A percentile compares a stretch with the other conserved stretches of the same genome.
Conservation (phyloP, 768 basidiomycete species). For the Gymnopilus junonius region DNA sequence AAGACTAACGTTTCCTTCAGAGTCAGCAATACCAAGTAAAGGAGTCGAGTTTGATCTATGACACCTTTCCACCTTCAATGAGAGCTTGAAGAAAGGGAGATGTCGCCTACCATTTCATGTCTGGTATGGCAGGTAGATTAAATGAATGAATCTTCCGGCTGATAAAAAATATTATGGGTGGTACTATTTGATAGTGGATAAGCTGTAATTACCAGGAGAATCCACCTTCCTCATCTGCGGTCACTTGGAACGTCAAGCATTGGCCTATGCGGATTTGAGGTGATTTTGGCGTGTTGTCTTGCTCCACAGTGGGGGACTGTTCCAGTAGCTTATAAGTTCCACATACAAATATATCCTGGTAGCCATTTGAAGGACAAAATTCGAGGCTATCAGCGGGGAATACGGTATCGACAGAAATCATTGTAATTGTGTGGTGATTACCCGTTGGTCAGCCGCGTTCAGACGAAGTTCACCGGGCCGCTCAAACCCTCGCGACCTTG, state of each 20-base stretch:
- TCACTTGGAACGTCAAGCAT: slow-evolving; percentile 68
- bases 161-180: not conserved
- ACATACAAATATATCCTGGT: slow-evolving; percentile 73
- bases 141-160: slow-evolving; percentile 71
- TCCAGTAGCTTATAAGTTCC: slow-evolving; percentile 88
- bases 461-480: not conserved
- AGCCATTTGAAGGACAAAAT: slow-evolving; percentile 76
- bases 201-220: slow-evolving; percentile 37
- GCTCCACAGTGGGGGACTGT: slow-evolving; percentile 15
- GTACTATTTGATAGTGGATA: not conserved
- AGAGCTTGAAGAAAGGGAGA: not conserved
- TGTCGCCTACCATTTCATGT: slow-evolving; percentile 86
- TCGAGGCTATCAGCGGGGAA: slow-evolving; percentile 91
- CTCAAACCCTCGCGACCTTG: not conserved
- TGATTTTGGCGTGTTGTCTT: slow-evolving; percentile 1
- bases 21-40: slow-evolving; percentile 79
- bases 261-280: slow-evolving; percentile 58
- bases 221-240: slow-evolving; percentile 30
- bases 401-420: slow-evolving; percentile 57
- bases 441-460: not conserved
- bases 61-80: slow-evolving; percentile 48
- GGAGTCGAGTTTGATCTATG: slow-evolving; percentile 46
- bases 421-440: not conserved
- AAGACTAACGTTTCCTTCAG: slow-evolving; percentile 78
- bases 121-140: slow-evolving; percentile 80